A percentile compares a stretch with the other conserved stretches of the same genome.
Conservation (phyloP, 1,284 basidiomycete genomes). For the Athelia psychrophila region DNA sequence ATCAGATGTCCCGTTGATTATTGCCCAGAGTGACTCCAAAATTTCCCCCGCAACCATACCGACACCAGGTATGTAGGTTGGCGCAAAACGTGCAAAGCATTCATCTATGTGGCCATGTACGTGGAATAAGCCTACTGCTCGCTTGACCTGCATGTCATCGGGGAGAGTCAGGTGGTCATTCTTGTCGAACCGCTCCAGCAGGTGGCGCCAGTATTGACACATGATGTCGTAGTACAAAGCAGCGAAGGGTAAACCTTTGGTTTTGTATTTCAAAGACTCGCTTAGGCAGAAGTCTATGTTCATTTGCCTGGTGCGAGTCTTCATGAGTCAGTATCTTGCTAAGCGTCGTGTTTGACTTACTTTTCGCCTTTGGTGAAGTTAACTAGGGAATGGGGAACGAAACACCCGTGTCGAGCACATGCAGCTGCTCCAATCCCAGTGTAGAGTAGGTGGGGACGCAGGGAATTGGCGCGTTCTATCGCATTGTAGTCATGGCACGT, state of each 20-base stretch:
- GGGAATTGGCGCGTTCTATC: slow-evolving; percentile 4
- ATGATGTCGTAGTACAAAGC: slow-evolving; percentile 11
- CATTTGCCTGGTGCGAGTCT: slow-evolving; percentile 8
- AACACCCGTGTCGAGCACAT: slow-evolving; percentile 15
- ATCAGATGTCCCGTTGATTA: slow-evolving; percentile 12
- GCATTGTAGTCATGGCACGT: slow-evolving; percentile 11
- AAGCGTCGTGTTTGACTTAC: no score
- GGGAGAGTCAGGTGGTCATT: slow-evolving; percentile 4
- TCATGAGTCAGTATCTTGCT: background rate
- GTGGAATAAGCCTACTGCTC: slow-evolving; percentile 11
- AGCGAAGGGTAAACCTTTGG: background rate
- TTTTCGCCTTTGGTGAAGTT: slow-evolving; percentile 17
- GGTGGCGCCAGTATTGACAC: slow-evolving; percentile 9
- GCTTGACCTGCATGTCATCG: background rate
- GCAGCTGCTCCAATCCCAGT: slow-evolving; percentile 15
- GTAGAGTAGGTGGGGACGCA: slow-evolving; percentile 3
- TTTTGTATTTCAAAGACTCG: slow-evolving; percentile 5
- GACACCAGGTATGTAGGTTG: slow-evolving; percentile 13
- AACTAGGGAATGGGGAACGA: slow-evolving; percentile 13
- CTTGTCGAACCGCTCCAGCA: background rate
- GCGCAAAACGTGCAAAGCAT: slow-evolving; percentile 14
- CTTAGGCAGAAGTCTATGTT: slow-evolving; percentile 20
- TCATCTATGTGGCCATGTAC: slow-evolving; percentile 11
- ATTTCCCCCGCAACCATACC: slow-evolving; percentile 17
- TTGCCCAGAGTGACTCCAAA: slow-evolving; percentile 17